Evolutionary conservation across 2,329 filamentous ascomycete species (phyloP).

Genomic region (Hypoxylon sp.): DNA sequence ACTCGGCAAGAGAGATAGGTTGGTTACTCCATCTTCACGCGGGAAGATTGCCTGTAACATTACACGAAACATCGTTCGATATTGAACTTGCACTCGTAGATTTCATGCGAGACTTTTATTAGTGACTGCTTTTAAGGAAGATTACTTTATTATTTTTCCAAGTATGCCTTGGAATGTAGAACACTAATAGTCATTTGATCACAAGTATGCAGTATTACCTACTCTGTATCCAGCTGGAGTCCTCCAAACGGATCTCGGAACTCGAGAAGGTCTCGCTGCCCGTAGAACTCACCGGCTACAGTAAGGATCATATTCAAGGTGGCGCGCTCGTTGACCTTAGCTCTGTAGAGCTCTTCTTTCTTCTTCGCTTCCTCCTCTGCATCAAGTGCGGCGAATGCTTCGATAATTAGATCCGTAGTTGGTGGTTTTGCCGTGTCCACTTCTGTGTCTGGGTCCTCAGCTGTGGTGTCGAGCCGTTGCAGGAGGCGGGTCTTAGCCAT

Average conservation of each 20-base stretch:
- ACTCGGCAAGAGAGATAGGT: slow-evolving; percentile 1
- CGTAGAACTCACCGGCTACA: slow-evolving; percentile 88
- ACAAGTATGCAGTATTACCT: slow-evolving; percentile 42
- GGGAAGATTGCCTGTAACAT: slow-evolving; percentile 10
- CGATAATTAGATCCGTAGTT: slow-evolving; percentile 20
- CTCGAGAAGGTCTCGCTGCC: slow-evolving; percentile 87
- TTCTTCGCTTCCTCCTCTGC: slow-evolving; percentile 48
- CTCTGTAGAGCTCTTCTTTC: slow-evolving; percentile 50
- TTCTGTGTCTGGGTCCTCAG: slow-evolving; percentile 10
- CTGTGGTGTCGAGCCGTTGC: slow-evolving; percentile 57
- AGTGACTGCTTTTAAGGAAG: not conserved
- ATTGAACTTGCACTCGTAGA: not conserved
- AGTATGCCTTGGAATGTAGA: not conserved
- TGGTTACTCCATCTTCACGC: not conserved
- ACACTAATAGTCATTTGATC: slow-evolving; percentile 16
- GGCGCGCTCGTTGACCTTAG: slow-evolving; percentile 70
- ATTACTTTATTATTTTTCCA: slow-evolving; percentile 1
- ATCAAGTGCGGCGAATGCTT: slow-evolving; percentile 32
- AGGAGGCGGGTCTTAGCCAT: slow-evolving; percentile 66
- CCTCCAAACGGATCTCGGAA: slow-evolving; percentile 75
- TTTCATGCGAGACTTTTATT: not conserved
- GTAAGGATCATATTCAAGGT: slow-evolving; percentile 94
- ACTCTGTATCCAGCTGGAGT: slow-evolving; percentile 46
- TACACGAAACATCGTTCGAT: slow-evolving; percentile 10
- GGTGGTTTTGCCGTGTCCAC: slow-evolving; percentile 1